These are phyloP conservation scores for Dryadomyces sulphureus DNA, from an alignment of 2,329 filamentous ascomycete genomes.

Conservation along the genomic window DNA sequence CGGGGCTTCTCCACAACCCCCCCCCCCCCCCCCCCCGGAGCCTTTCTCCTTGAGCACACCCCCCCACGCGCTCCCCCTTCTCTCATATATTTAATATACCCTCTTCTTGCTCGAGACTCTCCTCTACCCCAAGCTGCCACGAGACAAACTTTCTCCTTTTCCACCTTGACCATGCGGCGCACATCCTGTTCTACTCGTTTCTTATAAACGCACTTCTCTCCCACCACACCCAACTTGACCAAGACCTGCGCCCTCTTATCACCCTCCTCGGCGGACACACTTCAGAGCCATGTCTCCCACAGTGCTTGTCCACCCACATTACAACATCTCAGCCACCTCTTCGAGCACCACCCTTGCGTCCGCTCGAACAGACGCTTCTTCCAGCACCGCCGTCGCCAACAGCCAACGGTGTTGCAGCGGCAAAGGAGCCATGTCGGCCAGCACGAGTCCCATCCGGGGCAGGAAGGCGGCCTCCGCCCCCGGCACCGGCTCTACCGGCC, in stretches of 20 bases:
- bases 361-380: background rate
- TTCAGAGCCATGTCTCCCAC: background rate
- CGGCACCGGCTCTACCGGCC: background rate
- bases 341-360: conserved; percentile 2
- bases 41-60: too few species aligned
- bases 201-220: conserved; percentile 2
- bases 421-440: conserved; percentile 2
- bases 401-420: background rate
- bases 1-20: background rate
- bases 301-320: background rate
- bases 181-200: conserved; percentile 3
- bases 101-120: background rate
- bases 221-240: background rate
- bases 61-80: background rate
- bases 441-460: background rate
- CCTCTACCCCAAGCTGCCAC: background rate
- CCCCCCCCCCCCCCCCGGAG: background rate
- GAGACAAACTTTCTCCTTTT: background rate
- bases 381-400: background rate
- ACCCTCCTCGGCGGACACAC: background rate
- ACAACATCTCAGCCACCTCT: conserved; percentile 1
- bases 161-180: conserved; percentile 7
- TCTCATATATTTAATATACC: conserved; percentile 1
- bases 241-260: background rate
- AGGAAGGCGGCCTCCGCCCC: background rate